phyloP scores from a whole-genome alignment of 192 early-diverging fungal species.

The Coemansia sp. region DNA sequence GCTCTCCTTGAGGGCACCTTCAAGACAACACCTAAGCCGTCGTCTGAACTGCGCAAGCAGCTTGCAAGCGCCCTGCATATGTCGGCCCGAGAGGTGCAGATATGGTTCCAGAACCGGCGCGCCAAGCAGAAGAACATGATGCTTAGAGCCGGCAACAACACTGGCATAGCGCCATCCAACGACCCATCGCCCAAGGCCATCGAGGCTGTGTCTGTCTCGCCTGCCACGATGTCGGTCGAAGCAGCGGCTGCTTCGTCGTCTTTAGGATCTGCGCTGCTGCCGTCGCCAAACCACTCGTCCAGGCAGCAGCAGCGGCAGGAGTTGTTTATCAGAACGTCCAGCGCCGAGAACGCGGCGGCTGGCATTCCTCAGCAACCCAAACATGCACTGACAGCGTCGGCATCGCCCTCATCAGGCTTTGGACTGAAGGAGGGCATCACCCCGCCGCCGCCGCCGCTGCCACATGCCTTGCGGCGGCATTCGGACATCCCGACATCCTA shows the following conservation, averaged over 20 bases:
- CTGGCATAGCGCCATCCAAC: background rate
- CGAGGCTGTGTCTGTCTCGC: background rate
- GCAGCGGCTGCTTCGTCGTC: background rate
- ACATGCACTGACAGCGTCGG: background rate
- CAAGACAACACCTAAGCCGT: constrained; percentile 71
- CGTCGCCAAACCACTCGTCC: constrained; percentile 10
- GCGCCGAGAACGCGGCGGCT: constrained; percentile 16
- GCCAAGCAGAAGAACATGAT: constrained; percentile 71
- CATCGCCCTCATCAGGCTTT: background rate
- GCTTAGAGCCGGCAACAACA: constrained; percentile 22
- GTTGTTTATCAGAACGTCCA: constrained; percentile 10
- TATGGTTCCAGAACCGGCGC: constrained; percentile 86
- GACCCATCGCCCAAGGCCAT: constrained; percentile 5
- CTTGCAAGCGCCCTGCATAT: constrained; percentile 67
- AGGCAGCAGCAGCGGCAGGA: background rate
- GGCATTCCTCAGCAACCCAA: background rate
- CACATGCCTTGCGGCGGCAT: constrained; percentile 27
- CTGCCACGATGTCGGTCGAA: background rate
- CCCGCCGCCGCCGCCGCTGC: background rate
- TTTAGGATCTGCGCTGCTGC: constrained; percentile 15
- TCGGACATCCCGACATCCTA: constrained; percentile 40
- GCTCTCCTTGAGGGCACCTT: constrained; percentile 72
- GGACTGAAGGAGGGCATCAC: background rate
- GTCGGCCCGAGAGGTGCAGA: constrained; percentile 76
- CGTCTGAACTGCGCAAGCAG: constrained; percentile 60